phyloP scores from a whole-genome alignment of 2,329 filamentous ascomycete genomes.

The Aureobasidium sp. region DNA sequence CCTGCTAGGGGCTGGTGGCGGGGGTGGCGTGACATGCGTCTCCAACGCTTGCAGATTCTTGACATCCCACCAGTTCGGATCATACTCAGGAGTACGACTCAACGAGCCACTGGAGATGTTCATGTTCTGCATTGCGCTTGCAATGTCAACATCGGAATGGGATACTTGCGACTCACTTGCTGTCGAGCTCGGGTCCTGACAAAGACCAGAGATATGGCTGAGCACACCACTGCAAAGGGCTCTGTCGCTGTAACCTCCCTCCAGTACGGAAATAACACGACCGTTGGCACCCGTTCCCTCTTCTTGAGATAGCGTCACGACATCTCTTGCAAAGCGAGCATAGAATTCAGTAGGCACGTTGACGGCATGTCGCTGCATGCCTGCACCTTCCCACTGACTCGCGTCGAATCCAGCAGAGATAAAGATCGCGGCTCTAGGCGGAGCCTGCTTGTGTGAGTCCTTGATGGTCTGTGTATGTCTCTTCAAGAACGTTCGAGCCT shows the following conservation, averaged over 20 bases:
- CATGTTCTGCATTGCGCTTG: slow-evolving; percentile 4
- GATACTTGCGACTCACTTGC: not conserved
- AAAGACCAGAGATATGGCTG: slow-evolving; percentile 81
- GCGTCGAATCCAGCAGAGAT: slow-evolving; percentile 95
- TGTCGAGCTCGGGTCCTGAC: slow-evolving; percentile 39
- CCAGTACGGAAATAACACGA: slow-evolving; percentile 83
- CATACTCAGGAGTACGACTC: slow-evolving; percentile 25
- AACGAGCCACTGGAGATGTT: not conserved
- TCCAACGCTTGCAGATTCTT: slow-evolving; percentile 64
- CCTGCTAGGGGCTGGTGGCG: slow-evolving; percentile 48
- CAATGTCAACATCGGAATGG: slow-evolving; percentile 1
- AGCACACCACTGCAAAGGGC: slow-evolving; percentile 82
- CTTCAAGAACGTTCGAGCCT: slow-evolving; percentile 70
- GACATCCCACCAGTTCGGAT: slow-evolving; percentile 40
- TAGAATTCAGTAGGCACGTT: slow-evolving; percentile 98
- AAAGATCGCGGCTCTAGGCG: slow-evolving; percentile 81
- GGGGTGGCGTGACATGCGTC: slow-evolving; percentile 45
- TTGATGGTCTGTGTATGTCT: slow-evolving; percentile 62
- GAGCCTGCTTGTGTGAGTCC: slow-evolving; percentile 49
- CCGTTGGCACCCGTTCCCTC: slow-evolving; percentile 71
- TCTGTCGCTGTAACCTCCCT: slow-evolving; percentile 92
- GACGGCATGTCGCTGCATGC: slow-evolving; percentile 93
- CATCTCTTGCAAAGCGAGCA: slow-evolving; percentile 78
- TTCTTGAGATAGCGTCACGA: slow-evolving; percentile 75
- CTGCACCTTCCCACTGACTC: slow-evolving; percentile 83